Evolutionary conservation across 306 rosid species (phyloP).

Genomic region (Sesbania bispinosa): DNA sequence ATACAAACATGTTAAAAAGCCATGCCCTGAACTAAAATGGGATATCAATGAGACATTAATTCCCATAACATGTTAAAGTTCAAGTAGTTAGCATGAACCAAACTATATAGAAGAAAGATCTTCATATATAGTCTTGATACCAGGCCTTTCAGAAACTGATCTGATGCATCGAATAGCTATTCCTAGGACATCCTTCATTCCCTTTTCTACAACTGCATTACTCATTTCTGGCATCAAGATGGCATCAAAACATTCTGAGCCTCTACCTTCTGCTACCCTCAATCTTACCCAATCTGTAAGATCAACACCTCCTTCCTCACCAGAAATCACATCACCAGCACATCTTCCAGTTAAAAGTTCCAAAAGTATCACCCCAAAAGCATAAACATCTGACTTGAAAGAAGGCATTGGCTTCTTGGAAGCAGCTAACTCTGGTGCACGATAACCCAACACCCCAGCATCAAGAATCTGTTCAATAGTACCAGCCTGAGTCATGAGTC

Average conservation of each 20-base stretch:
- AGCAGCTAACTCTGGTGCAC: conserved; percentile 93
- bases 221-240: conserved; percentile 57
- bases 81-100: conserved; percentile 32
- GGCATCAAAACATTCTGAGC: conserved; percentile 84
- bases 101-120: conserved; percentile 90
- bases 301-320: conserved; percentile 83
- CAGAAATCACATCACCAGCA: conserved; percentile 90
- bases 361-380: conserved; percentile 85
- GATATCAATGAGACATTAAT: conserved; percentile 76
- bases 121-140: conserved; percentile 91
- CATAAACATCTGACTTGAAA: conserved; percentile 94
- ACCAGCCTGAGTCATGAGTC: conserved; percentile 98
- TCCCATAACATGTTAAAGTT: conserved; percentile 40
- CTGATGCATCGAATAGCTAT: conserved; percentile 78
- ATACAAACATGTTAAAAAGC: conserved; percentile 39
- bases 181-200: conserved; percentile 88
- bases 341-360: conserved; percentile 95
- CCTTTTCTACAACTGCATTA: conserved; percentile 72
- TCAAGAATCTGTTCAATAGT: conserved; percentile 94
- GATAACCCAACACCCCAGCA: conserved; percentile 90
- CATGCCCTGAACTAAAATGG: conserved; percentile 43
- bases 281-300: conserved; percentile 86
- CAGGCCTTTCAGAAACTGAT: conserved; percentile 82
- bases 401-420: conserved; percentile 95
- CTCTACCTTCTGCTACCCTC: conserved; percentile 77